These are phyloP conservation scores for Didymella segeticola DNA, from an alignment of 2,329 filamentous ascomycete genomes.

Conservation along the genomic window DNA sequence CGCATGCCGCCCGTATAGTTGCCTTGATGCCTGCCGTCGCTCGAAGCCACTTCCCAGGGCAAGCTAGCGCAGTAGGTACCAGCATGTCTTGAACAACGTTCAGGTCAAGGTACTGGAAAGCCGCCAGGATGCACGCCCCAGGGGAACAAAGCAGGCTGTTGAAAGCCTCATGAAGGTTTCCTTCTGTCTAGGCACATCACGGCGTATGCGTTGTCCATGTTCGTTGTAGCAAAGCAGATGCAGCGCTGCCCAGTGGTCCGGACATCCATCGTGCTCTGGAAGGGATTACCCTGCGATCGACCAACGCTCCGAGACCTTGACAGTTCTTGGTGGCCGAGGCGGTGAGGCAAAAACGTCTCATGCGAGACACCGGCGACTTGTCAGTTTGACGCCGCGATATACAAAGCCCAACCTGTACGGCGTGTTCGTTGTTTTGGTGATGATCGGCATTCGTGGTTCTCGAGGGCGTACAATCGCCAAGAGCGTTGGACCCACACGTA, in stretches of 20 bases:
- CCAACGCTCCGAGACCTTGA: slow-evolving; percentile 24
- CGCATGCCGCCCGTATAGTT: not conserved
- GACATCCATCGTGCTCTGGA: slow-evolving; percentile 4
- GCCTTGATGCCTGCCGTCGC: not conserved
- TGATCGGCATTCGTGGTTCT: slow-evolving; percentile 22
- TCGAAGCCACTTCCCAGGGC: not conserved
- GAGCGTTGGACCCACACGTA: slow-evolving; percentile 8
- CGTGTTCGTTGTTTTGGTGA: slow-evolving; percentile 14
- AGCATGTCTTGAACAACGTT: not conserved
- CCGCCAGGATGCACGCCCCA: not conserved
- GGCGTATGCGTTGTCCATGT: slow-evolving; percentile 6
- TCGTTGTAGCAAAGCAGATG: slow-evolving; percentile 15
- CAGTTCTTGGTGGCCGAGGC: slow-evolving; percentile 5
- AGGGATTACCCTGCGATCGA: slow-evolving; percentile 28
- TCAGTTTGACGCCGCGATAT: not conserved
- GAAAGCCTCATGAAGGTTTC: not conserved
- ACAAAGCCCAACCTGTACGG: slow-evolving; percentile 8
- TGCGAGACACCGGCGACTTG: slow-evolving; percentile 15
- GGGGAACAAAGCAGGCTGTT: not conserved
- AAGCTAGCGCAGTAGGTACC: not conserved
- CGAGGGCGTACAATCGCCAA: slow-evolving; percentile 18
- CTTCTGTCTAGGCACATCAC: not conserved
- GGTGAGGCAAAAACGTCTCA: slow-evolving; percentile 6
- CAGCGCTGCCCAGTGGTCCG: slow-evolving; percentile 25
- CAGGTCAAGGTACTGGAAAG: not conserved